A percentile compares a stretch with the other conserved stretches of the same genome.
These are phyloP conservation scores for Pseudopyricularia javanii DNA, from an alignment of 2,329 filamentous ascomycete genomes.

Conservation along the genomic window DNA sequence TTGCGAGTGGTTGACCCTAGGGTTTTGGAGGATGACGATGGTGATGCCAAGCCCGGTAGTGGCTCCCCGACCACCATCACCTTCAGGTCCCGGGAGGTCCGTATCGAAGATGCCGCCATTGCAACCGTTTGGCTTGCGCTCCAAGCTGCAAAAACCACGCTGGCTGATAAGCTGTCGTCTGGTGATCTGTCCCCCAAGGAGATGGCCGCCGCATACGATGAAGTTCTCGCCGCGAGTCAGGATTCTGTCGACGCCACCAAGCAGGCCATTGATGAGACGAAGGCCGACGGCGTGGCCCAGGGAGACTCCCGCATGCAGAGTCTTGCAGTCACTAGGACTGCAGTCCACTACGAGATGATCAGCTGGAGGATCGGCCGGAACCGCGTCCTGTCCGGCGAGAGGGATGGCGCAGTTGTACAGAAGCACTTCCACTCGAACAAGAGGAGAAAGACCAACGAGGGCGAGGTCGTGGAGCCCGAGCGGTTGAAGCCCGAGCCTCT, in stretches of 20 bases:
- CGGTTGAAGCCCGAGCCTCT: conserved; percentile 48
- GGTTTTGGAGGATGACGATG: conserved; percentile 46
- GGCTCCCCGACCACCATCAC: conserved; percentile 61
- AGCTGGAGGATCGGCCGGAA: conserved; percentile 94
- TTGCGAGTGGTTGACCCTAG: conserved; percentile 60
- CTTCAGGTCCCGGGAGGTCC: conserved; percentile 77
- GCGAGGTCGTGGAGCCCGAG: conserved; percentile 10
- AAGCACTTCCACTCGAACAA: conserved; percentile 33
- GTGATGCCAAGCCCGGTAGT: conserved; percentile 35
- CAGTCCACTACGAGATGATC: conserved; percentile 87
- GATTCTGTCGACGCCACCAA: conserved; percentile 91
- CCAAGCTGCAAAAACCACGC: conserved; percentile 33
- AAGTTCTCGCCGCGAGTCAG: conserved; percentile 78
- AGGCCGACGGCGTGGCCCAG: conserved; percentile 69
- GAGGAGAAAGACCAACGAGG: conserved; percentile 13
- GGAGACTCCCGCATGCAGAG: conserved; percentile 83
- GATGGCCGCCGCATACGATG: conserved; percentile 78
- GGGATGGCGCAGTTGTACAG: conserved; percentile 58
- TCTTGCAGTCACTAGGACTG: conserved; percentile 81
- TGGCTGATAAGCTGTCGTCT: conserved; percentile 30
- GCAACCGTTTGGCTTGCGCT: conserved; percentile 70
- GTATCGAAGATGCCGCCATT: conserved; percentile 86
- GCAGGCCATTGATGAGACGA: conserved; percentile 81
- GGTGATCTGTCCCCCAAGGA: conserved; percentile 42
- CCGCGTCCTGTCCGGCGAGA: conserved; percentile 69